Base-by-base conservation (phyloP, 495 filamentous ascomycete species). In the Lophiostoma macrostomum region DNA sequence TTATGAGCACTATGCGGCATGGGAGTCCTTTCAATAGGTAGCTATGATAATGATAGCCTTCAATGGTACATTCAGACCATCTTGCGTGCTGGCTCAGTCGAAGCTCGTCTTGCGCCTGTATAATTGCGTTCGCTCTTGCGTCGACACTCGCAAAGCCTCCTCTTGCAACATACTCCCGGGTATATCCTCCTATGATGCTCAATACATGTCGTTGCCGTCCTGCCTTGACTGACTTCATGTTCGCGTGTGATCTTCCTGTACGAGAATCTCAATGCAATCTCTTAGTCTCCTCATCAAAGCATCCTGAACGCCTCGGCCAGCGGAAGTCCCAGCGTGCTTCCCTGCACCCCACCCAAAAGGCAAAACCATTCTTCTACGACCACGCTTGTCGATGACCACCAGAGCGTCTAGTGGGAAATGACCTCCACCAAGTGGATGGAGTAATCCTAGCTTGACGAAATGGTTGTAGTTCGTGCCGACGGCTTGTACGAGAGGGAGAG, bases 341-440 rank as follows among this genome's bases (percentile, higher is more conserved):
- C 58, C 50, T 14, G 65, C 65, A 0, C 72, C 72, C 72, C 72
- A 74, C 0, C 70, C 69, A 34, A 74, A 67, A 1, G 72, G 72
- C 25, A 74, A 42, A 19, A 73, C 60, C 64, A 74, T 53, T 22
- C 72, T 61, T 14, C 67, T 41, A 11, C 69, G 46, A 0, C 63
- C 60, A 14, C 54, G 57, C 11, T 51, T 30, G 50, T 74, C 72
- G 12, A 74, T 48, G 11, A 74, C 64, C 13, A 74, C 72, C 19
- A 74, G 59, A 19, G 72, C 71, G 37, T 74, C 72, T 1, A 74
- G 54, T 14, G 69, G 66, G 25, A 51, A 42, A 18, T 67, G 63
- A 1, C 72, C 72, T 24, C 72, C 72, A 22, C 72, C 72, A 22
- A 74, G 60, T 3, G 72, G 72, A 42, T 74, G 72, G 16, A 73